These are phyloP conservation scores for Phialophora expanda DNA, from an alignment of 2,329 filamentous ascomycete species.

Conservation along the genomic window DNA sequence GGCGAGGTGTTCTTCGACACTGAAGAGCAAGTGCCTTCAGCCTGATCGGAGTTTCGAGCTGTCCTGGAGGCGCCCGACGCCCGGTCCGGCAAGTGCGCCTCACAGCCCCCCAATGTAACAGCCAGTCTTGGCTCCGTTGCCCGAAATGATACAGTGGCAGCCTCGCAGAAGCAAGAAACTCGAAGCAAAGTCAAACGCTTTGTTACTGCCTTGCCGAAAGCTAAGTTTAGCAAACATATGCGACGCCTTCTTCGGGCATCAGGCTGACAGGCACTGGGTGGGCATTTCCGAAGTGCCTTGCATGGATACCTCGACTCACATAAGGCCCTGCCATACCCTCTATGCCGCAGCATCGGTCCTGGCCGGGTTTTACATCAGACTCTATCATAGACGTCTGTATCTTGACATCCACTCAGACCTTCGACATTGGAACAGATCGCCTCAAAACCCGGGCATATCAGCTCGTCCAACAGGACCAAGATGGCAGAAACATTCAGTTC, in stretches of 20 bases:
- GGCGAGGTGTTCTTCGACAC: background rate
- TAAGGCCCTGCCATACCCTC: background rate
- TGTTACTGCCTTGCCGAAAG: background rate
- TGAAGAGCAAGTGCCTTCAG: background rate
- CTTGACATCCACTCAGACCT: background rate
- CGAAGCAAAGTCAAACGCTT: background rate
- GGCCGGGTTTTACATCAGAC: background rate
- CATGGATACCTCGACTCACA: background rate
- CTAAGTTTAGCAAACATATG: background rate
- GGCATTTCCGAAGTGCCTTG: background rate
- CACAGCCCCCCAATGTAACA: background rate
- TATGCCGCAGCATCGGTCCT: background rate
- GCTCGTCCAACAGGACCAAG: background rate
- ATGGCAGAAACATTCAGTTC: background rate
- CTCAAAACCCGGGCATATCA: background rate
- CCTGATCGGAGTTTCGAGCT: background rate
- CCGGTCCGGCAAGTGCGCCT: background rate
- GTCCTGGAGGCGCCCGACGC: background rate
- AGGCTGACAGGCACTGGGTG: background rate
- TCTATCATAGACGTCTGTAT: background rate
- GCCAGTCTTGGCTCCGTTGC: background rate
- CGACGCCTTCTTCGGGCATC: background rate
- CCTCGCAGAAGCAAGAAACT: background rate
- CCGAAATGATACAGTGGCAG: slow-evolving; percentile 2
- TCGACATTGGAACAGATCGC: background rate